Evolutionary conservation across 345 rosid genomes (phyloP), one percentile per base, ranked within the genome.

Genomic region (Punica granatum): DNA sequence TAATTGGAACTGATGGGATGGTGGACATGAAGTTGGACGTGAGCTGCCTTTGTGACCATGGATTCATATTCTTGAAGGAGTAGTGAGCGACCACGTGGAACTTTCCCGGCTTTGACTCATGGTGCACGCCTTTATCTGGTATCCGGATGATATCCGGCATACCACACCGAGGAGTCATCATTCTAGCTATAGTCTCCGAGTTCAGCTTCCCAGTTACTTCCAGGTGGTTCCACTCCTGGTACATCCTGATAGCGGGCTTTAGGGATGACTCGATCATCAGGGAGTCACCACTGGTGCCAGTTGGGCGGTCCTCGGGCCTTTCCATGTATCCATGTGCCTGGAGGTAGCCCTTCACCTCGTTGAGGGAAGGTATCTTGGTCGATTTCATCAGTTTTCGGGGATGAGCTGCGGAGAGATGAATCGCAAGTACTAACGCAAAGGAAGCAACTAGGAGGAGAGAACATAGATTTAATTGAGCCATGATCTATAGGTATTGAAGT

Each of bases 301-400:
- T 11, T 51, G 34, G 35, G 9, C 21, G 14, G 7, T 26, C 14
- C 42, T 37, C 34, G 16, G 13, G n/a, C 2, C 28, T 2, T 51
- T 28, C 59, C 60, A 56, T 26, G 69, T 73, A 77, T 25, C 80
- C 77, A 33, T 66, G 70, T 21, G 53, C 26, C 48, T 59, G 33
- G 11, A 73, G 69, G 51, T 69, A 73, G 7, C 54, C n/a, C 44
- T 67, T 73, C 49, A 67, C 67, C 25, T 44, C 51, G 10, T 41
- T 18, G 28, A 25, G 59, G 63, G 41, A 35, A 67, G 63, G 18
- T 9, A 56, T 53, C 26, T n/a, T 6, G 7, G 42, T 5, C 33
- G 49, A 63, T 28, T 39, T 39, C 10, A 18, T 7, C 8, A 62
- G 15, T 41, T 23, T 63, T 39, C 66, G 23, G 11, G 66, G 23